Evolutionary conservation across 2,329 filamentous ascomycete species (phyloP), one percentile per base, ranked within the genome.

Genomic region (Periconia macrospinosa): DNA sequence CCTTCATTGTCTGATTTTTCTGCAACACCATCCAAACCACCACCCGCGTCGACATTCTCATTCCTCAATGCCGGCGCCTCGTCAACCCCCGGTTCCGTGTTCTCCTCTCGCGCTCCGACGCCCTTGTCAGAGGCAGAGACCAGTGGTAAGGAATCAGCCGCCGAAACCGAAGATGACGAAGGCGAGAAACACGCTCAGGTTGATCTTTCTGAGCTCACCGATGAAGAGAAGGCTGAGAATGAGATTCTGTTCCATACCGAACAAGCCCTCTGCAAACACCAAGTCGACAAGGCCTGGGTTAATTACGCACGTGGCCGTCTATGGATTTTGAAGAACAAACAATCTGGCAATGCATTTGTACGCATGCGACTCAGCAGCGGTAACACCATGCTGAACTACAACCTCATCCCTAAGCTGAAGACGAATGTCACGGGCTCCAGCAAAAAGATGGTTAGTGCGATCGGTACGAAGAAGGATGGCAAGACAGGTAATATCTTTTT

Each of bases 321-420:
- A 3, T 72, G 67, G 60, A 69, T 75, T 27, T 63, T 75, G 42
- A 71, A 70, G 56, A 65, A 72, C 55, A 74, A 74, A 50, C 57
- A 63, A 42, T 67, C 60, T 19, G 66, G 64, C 41, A 70, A 67
- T 41, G 65, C 65, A 46, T 59, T 71, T 30, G 56, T 74, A 13
- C 66, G 71, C 11, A 64, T 74, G 35, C 70, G 72, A 47, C 61
- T 70, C 14, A 56, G 64, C 13, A 69, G 62, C 43, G 72, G 72
- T 14, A 56, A 58, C 2, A 68, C 65, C 1, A 61, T 66, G 6
- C 56, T 74, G 44, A 74, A 75, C 54, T 69, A 69, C 52, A 59
- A 61, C 33, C 61, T 74, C 30, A 49, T 71, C 17, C 61, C 68
- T 8, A 58, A 60, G 18, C 55, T 73, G 13, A 54, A 54, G 18